These are phyloP conservation scores for Mycena venus DNA, from an alignment of 768 basidiomycete species.

Conservation along the genomic window DNA sequence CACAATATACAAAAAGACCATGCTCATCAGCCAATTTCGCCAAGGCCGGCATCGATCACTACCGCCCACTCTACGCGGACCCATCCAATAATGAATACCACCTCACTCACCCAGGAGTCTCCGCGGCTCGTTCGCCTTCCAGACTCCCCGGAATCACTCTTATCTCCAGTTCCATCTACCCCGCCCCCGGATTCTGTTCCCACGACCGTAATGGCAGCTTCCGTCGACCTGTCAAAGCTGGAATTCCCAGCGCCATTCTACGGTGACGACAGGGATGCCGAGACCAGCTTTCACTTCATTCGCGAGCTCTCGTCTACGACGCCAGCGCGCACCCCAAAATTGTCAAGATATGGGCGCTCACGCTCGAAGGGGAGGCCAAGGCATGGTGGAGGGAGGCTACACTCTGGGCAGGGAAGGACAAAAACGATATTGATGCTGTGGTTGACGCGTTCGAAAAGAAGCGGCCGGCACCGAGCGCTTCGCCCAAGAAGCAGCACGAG, in stretches of 20 bases:
- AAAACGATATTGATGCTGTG: not conserved
- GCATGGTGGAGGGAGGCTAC: constrained; percentile 3
- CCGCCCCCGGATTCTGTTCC: not conserved
- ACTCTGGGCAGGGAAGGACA: not conserved
- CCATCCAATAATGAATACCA: not conserved
- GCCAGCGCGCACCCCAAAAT: not conserved
- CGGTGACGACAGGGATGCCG: constrained; percentile 3
- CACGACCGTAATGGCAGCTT: not conserved
- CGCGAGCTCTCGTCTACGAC: constrained; percentile 1
- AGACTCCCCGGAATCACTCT: not conserved
- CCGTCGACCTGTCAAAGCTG: not conserved
- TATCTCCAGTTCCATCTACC: not conserved
- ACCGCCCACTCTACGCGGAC: not conserved
- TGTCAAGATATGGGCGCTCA: constrained; percentile 1
- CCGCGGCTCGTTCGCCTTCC: not conserved
- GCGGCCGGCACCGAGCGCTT: not conserved
- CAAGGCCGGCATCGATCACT: not conserved
- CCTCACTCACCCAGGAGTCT: not conserved
- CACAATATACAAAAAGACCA: constrained; percentile 11
- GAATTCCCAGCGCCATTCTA: not conserved
- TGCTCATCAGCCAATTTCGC: not conserved
- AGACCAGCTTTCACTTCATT: not conserved
- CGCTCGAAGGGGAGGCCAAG: not conserved
- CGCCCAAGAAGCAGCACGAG: constrained; percentile 3
- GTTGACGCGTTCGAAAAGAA: not conserved